These are phyloP conservation scores for Pythium oligandrum DNA, from an alignment of 352 stramenopile genomes.

Conservation along the genomic window DNA sequence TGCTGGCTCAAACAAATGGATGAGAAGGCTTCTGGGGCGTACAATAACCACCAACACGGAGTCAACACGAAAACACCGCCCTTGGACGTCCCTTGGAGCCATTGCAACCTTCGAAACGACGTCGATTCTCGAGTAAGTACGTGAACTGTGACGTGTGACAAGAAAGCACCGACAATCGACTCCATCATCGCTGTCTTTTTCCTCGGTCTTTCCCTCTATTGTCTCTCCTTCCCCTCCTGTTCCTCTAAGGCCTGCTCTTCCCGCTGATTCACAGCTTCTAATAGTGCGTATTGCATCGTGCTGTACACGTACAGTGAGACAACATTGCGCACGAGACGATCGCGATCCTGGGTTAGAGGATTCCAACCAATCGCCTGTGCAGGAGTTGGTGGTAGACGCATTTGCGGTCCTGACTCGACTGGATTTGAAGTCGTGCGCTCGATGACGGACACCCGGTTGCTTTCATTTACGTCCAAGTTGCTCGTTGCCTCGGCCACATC, in stretches of 20 bases:
- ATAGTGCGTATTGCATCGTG: conserved; percentile 17
- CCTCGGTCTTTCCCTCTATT: not conserved
- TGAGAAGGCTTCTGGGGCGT: too few relatives aligned
- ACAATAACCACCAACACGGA: not conserved
- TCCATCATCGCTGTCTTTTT: not conserved
- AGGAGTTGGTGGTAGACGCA: conserved; percentile 1
- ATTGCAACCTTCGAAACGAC: conserved; percentile 7
- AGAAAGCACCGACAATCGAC: not conserved
- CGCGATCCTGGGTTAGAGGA: conserved; percentile 14
- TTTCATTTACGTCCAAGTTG: conserved; percentile 22
- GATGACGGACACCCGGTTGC: not conserved
- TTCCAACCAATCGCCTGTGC: conserved; percentile 14
- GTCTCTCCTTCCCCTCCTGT: not conserved
- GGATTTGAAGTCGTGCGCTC: not conserved
- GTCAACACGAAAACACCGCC: not conserved
- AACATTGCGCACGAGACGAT: conserved; percentile 17
- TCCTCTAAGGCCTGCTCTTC: not conserved
- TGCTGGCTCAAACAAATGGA: not conserved
- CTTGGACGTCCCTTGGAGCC: not conserved
- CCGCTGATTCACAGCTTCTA: conserved; percentile 9
- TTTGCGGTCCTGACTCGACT: too few relatives aligned
- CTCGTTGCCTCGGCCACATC: conserved; percentile 21
- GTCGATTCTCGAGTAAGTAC: conserved; percentile 1
- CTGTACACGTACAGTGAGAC: conserved; percentile 18
- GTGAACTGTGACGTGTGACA: conserved; percentile 12